These are phyloP conservation scores for Telopea speciosissima DNA, from an alignment of 177 flowering plant species.

Conservation along the genomic window DNA sequence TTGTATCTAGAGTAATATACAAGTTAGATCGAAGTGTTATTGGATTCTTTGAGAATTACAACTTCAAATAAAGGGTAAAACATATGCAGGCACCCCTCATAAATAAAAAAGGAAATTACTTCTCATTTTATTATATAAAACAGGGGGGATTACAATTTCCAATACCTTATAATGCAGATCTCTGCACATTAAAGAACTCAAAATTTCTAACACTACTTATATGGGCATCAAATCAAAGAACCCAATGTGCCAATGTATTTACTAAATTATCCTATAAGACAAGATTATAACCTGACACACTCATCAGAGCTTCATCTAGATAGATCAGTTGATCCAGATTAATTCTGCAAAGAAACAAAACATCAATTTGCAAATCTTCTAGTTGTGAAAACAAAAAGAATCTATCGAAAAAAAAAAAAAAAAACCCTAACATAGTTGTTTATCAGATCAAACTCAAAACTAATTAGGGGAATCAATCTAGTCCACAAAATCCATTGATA, in stretches of 20 bases:
- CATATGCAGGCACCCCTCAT: too few relatives aligned
- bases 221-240: background rate
- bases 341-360: background rate
- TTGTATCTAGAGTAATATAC: too few relatives aligned
- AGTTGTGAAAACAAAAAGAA: too few relatives aligned
- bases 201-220: background rate
- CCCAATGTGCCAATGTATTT: background rate
- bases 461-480: too few relatives aligned
- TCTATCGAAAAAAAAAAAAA: background rate
- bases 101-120: too few relatives aligned
- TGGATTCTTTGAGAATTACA: too few relatives aligned
- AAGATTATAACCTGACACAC: background rate
- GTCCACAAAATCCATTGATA: background rate
- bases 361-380: background rate
- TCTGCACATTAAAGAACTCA: background rate
- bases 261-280: background rate
- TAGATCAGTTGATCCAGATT: background rate
- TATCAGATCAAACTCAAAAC: background rate
- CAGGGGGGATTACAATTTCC: background rate
- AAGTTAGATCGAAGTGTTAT: too few relatives aligned
- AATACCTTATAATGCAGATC: background rate
- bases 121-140: too few relatives aligned
- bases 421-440: too few relatives aligned
- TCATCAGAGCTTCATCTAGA: background rate
- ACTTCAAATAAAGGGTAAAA: too few relatives aligned